These are phyloP conservation scores for Neurospora intermedia DNA, from an alignment of 495 filamentous ascomycete genomes.

Conservation along the genomic window DNA sequence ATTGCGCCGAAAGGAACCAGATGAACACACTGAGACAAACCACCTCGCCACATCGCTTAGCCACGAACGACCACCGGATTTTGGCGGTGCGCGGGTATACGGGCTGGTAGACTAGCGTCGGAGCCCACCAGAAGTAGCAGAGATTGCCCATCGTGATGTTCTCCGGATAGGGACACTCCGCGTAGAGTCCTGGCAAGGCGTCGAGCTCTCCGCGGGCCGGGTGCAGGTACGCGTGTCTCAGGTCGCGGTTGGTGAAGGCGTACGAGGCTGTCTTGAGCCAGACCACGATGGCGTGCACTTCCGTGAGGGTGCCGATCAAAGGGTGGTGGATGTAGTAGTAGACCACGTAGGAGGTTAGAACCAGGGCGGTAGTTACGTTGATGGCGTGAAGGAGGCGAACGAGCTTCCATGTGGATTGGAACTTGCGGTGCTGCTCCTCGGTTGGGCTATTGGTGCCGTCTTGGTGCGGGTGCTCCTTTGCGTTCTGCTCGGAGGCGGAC, in stretches of 20 bases:
- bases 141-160: constrained; percentile 86
- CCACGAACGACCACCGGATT: constrained; percentile 78
- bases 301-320: constrained; percentile 79
- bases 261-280: constrained; percentile 95
- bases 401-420: constrained; percentile 63
- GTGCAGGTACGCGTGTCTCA: constrained; percentile 76
- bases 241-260: constrained; percentile 90
- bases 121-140: constrained; percentile 93
- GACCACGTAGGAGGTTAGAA: constrained; percentile 70
- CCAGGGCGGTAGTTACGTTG: constrained; percentile 73
- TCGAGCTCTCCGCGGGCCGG: constrained; percentile 46
- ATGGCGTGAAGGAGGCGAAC: constrained; percentile 69
- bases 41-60: constrained; percentile 69
- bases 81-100: constrained; percentile 74
- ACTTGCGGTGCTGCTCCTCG: constrained; percentile 46
- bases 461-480: constrained; percentile 6
- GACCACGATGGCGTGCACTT: constrained; percentile 88
- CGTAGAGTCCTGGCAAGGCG: constrained; percentile 69
- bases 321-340: constrained; percentile 89
- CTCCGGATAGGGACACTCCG: constrained; percentile 70
- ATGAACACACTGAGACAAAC: constrained; percentile 70
- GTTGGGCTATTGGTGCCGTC: constrained; percentile 38
- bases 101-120: constrained; percentile 92
- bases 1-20: constrained; percentile 87
- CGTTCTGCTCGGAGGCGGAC: constrained; percentile 32